Conservation (phyloP, 352 stramenopile genomes). For the Phytophthora uliginosa region DNA sequence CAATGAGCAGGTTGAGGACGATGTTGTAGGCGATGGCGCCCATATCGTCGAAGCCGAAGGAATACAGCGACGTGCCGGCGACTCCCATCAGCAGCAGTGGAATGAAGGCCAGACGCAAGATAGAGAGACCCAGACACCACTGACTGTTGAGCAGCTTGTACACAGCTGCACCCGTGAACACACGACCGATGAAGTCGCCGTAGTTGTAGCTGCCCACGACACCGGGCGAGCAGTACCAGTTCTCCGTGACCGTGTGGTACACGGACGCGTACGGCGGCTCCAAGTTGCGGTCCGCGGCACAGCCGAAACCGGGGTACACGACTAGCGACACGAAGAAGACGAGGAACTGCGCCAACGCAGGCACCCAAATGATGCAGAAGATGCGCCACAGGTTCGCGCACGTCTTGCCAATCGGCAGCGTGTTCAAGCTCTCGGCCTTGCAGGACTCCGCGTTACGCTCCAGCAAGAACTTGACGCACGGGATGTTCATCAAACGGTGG, state of each 20-base stretch:
- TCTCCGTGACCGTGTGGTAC: slow-evolving; percentile 20
- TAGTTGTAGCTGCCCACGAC: slow-evolving; percentile 73
- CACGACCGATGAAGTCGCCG: slow-evolving; percentile 64
- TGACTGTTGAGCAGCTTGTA: slow-evolving; percentile 69
- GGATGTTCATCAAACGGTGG: slow-evolving; percentile 38
- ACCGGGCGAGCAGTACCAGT: slow-evolving; percentile 65
- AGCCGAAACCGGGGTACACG: slow-evolving; percentile 63
- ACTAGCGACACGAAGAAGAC: slow-evolving; percentile 70
- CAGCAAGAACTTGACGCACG: slow-evolving; percentile 62
- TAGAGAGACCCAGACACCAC: slow-evolving; percentile 44
- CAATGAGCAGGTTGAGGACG: slow-evolving; percentile 56
- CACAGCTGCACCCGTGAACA: slow-evolving; percentile 49
- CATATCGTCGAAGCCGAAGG: slow-evolving; percentile 50
- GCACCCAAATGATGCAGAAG: slow-evolving; percentile 64
- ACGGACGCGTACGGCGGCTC: slow-evolving; percentile 31
- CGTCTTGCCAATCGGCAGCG: slow-evolving; percentile 33
- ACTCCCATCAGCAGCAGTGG: slow-evolving; percentile 66
- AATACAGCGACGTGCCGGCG: slow-evolving; percentile 56
- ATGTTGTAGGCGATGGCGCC: slow-evolving; percentile 49
- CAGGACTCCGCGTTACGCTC: slow-evolving; percentile 53
- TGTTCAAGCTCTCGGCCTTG: slow-evolving; percentile 34
- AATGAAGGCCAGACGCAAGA: slow-evolving; percentile 59
- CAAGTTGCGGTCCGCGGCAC: slow-evolving; percentile 46
- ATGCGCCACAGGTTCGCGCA: slow-evolving; percentile 58
- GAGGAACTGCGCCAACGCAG: slow-evolving; percentile 59